Percentiles rank a stretch among this genome's conserved stretches.
Evolutionary conservation across 768 basidiomycete genomes (phyloP).

Genomic region (Lactarius sp.): DNA sequence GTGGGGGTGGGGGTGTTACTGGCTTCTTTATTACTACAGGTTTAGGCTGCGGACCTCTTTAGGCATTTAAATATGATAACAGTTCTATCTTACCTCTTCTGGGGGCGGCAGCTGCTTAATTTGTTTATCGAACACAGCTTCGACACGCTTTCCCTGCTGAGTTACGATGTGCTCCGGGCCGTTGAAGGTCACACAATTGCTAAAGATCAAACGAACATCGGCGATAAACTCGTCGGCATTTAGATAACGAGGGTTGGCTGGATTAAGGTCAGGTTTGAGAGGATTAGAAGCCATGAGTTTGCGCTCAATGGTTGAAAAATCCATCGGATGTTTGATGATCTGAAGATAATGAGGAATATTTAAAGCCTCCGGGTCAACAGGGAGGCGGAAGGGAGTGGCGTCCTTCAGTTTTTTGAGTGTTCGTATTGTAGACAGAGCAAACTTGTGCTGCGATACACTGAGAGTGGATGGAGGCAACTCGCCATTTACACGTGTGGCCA

Average conservation of each 20-base stretch:
- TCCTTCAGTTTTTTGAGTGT: constrained; percentile 85
- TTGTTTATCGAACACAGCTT: constrained; percentile 83
- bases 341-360: constrained; percentile 83
- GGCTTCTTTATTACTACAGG: constrained; percentile 44
- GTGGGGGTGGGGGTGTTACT: constrained; percentile 27
- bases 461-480: constrained; percentile 43
- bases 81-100: constrained; percentile 55
- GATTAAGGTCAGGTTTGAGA: constrained; percentile 64
- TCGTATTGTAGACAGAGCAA: constrained; percentile 71
- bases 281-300: constrained; percentile 81
- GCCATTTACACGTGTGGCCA: constrained; percentile 23
- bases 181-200: constrained; percentile 88
- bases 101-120: constrained; percentile 76
- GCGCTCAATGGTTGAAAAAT: constrained; percentile 85
- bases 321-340: constrained; percentile 91
- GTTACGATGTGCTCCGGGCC: constrained; percentile 82
- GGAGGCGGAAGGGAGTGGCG: constrained; percentile 70
- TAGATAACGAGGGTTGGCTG: constrained; percentile 68
- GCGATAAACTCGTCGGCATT: constrained; percentile 74
- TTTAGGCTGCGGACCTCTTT: constrained; percentile 35
- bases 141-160: constrained; percentile 74
- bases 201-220: constrained; percentile 85
- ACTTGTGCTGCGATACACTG: constrained; percentile 69
- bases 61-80: neutral
- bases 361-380: constrained; percentile 83